Conservation (phyloP, 1,284 basidiomycete species). For the Tremellales sp. region DNA sequence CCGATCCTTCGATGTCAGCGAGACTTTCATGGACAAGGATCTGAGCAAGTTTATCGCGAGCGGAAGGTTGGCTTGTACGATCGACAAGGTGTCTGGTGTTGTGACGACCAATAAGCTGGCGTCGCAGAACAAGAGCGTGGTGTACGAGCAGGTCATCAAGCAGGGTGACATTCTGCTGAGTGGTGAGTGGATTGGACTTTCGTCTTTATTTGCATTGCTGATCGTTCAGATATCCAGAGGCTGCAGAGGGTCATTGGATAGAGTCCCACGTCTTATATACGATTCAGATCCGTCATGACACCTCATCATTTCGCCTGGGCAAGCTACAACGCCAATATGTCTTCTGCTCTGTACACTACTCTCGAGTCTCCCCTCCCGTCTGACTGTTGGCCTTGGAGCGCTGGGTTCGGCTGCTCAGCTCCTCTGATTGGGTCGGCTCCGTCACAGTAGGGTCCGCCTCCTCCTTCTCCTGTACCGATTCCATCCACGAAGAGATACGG, state of each 20-base stretch:
- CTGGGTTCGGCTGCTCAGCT: too few species aligned
- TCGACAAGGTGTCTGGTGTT: slow-evolving; percentile 90
- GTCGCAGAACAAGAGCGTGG: slow-evolving; percentile 69
- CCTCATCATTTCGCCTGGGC: too few species aligned
- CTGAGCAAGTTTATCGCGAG: slow-evolving; percentile 88
- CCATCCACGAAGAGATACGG: too few species aligned
- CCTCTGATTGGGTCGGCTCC: too few species aligned
- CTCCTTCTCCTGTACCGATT: too few species aligned
- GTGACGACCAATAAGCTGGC: slow-evolving; percentile 90
- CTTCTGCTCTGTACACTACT: too few species aligned
- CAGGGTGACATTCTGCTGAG: slow-evolving; percentile 85
- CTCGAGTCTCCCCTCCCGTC: too few species aligned
- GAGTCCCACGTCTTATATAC: too few species aligned
- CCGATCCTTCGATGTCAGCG: slow-evolving; percentile 83
- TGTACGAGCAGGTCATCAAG: slow-evolving; percentile 85
- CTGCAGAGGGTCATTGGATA: slow-evolving; percentile 48
- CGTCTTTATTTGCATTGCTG: background rate
- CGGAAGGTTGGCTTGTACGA: slow-evolving; percentile 82
- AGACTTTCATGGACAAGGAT: slow-evolving; percentile 87
- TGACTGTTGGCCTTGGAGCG: too few species aligned
- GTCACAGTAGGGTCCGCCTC: too few species aligned
- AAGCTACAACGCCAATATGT: too few species aligned
- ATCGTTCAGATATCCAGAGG: slow-evolving; percentile 45
- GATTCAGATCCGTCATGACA: too few species aligned
- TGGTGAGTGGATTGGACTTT: slow-evolving; percentile 40